Base-by-base conservation (phyloP, 768 basidiomycete species). In the Kwoniella mangroviensis region DNA sequence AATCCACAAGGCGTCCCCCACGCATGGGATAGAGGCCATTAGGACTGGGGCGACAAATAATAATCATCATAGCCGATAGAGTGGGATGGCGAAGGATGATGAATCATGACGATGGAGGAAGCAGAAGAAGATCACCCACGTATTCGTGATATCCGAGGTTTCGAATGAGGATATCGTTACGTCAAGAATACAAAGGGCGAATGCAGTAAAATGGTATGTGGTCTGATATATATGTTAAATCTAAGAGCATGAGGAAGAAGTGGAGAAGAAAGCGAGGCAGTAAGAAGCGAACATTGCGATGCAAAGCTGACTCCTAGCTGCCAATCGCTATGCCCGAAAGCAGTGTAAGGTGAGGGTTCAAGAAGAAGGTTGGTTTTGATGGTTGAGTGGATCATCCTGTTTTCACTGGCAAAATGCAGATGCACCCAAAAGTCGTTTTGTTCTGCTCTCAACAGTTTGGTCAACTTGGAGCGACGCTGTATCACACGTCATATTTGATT, bases 21-120 rank as follows among this genome's bases (percentile, higher is more conserved):
- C 66, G 54, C 11, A 65, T 68, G 69, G 65, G 73, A 76, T 76
- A 76, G 75, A 76, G 75, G 75, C 77, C 75, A 73, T 64, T 79
- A 79, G 77, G 77, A 79, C 77, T 79, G 77, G 77, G 77, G 77
- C 77, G 77, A 79, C 77, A 79, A 75, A 68, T 65, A 45, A 68
- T 69, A 57, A 54, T 75, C 74, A 61, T 72, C 74, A 75, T 69
- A 55, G 68, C 70, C 69, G 62, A 65, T 34, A 51, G 55, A n/a
- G 54, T n/a, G 57, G 52, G 61, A 24, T 19, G 12, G 53, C 13
- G 53, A 49, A 45, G 12, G 51, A 26, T 11, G 17, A 62, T 28
- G n/a, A 12, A 42, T 60, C 3, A 51, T 4, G 49, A 51, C 21
- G 12, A 17, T 51, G 4, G n/a, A 43, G 2, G 17, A 60, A 3